Conservation (phyloP, 202 grass and related monocot genomes). For the Brachypodium distachyon region DNA sequence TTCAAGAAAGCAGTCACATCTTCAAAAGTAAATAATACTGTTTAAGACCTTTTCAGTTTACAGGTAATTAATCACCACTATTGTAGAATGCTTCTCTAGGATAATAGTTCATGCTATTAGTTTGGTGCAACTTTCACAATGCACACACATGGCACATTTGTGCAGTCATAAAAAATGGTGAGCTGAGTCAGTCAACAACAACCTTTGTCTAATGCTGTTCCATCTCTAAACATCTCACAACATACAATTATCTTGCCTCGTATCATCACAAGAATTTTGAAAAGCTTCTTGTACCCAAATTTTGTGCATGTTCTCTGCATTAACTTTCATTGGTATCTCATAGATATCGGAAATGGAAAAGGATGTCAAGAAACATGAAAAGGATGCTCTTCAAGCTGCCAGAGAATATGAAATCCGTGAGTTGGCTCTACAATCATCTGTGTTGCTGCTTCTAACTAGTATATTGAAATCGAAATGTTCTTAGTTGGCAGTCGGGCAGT, state of each 20-base stretch:
- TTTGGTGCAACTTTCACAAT: not conserved
- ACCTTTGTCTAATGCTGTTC: not conserved
- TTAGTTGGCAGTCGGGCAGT: not conserved
- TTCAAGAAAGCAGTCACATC: not conserved
- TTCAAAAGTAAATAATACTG: not conserved
- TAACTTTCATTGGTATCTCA: conserved; percentile 17
- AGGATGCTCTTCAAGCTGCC: conserved; percentile 47
- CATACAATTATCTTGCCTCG: not conserved
- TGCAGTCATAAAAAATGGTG: not conserved
- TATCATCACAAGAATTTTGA: not conserved
- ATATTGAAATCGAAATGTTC: not conserved
- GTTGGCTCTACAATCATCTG: conserved; percentile 9
- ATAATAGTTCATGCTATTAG: not conserved
- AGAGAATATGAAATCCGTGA: conserved; percentile 60
- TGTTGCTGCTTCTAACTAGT: not conserved
- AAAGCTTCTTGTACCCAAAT: not conserved
- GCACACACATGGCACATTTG: not conserved
- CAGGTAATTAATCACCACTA: not conserved
- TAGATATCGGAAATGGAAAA: conserved; percentile 90
- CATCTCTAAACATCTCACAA: not conserved
- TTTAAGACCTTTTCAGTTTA: not conserved
- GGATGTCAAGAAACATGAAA: conserved; percentile 68
- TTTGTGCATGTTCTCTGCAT: conserved; percentile 1
- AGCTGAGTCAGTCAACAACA: conserved; percentile 6
- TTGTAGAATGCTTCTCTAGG: conserved; percentile 10